Base-by-base conservation (phyloP, 2,329 filamentous ascomycete species). In the Xylaria sp. region DNA sequence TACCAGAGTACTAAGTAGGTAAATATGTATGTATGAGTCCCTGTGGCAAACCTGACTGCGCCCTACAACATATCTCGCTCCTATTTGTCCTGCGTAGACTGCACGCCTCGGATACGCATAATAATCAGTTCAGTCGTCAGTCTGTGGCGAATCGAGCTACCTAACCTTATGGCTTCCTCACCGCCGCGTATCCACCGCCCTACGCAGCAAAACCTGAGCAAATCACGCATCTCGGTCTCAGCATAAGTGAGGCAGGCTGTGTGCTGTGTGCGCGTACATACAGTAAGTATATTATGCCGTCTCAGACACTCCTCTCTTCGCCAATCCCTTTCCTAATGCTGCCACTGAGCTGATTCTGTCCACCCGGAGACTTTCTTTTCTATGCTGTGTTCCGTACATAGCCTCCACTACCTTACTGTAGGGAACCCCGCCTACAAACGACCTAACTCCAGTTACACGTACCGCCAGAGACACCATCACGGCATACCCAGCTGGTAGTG, bases 191-290 rank as follows among this genome's bases (percentile, higher is more conserved):
- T 39, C 51, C 13, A 33, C 25, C 41, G 18, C 6, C 15, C 15
- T 15, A n/a, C 13, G 7, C 41, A n/a, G 15, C 7, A 18, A 18
- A 46, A 18, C 41, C 41, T 46, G 7, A 46, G 41, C 15, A 23
- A 58, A 55, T 31, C 59, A 43, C 59, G 67, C 57, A 58, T 67
- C 59, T 64, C 60, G 46, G 64, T 36, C 46, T 51, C 41, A 33
- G 49, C 25, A 48, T 25, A 33, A 33, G 61, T 51, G 23, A 65
- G 65, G 68, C n/a, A 60, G 68, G 61, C 65, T 70, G 62, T 46
- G 65, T 62, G 48, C 10, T 51, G 65, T 62, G 33, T 12, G 48
- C 15, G 31, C 28, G 28, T 28, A 10, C 33, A 10, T 36, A 36
- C 33, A 36, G 33, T 36, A 36, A 1, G 10, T 57, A 52, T 52